Evolutionary conservation across 2,329 filamentous ascomycete species (phyloP).

Genomic region (Chaetomiaceae sp.): DNA sequence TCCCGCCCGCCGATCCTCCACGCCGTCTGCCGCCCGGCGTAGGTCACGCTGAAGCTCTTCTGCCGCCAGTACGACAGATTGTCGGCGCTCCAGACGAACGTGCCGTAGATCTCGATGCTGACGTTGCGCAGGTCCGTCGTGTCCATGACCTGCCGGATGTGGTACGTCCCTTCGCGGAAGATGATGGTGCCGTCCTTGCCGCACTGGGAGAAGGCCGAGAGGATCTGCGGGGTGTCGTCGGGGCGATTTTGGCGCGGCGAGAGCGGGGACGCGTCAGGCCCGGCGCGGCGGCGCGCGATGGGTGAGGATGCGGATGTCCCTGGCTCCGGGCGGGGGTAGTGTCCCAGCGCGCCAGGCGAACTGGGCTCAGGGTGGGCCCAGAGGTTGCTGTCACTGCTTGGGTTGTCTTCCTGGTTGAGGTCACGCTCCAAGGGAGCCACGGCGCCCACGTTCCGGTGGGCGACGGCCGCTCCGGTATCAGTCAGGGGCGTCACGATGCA

Average conservation of each 20-base stretch:
- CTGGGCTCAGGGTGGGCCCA: no score
- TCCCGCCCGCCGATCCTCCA: slow-evolving; percentile 47
- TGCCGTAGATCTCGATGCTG: slow-evolving; percentile 45
- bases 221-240: slow-evolving; percentile 49
- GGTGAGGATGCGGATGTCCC: background rate
- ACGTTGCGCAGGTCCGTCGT: slow-evolving; percentile 42
- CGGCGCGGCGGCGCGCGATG: no score
- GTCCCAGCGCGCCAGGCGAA: slow-evolving; percentile 5
- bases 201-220: slow-evolving; percentile 45
- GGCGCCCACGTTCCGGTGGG: slow-evolving; percentile 11
- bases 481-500: slow-evolving; percentile 26
- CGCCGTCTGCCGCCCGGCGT: slow-evolving; percentile 46
- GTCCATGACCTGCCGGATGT: slow-evolving; percentile 47
- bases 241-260: slow-evolving; percentile 5
- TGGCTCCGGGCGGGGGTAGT: slow-evolving; percentile 17
- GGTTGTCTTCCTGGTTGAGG: slow-evolving; percentile 9
- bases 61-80: slow-evolving; percentile 45
- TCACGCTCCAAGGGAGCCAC: slow-evolving; percentile 14
- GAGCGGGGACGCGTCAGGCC: background rate
- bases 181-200: slow-evolving; percentile 45
- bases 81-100: slow-evolving; percentile 38
- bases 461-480: background rate
- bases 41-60: slow-evolving; percentile 41
- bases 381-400: background rate
- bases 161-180: slow-evolving; percentile 44